Base-by-base conservation (phyloP, 164 flowering plant species). In the Vitis cinerea region DNA sequence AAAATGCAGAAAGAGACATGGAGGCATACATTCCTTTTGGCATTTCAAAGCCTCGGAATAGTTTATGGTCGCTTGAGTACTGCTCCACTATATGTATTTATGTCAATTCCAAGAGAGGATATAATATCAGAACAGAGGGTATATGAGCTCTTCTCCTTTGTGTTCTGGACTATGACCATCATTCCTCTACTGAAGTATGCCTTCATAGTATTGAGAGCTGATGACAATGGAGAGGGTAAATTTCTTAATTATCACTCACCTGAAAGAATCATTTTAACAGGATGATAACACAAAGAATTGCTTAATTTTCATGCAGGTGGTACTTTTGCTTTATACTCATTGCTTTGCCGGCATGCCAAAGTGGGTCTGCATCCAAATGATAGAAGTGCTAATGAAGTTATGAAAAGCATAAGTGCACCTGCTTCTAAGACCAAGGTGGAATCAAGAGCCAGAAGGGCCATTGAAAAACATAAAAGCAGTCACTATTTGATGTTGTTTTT, bases 11-110 rank as follows among this genome's bases (percentile, higher is more conserved):
- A 65, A 70, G 86, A 81, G 57, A 65, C 81, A 73, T 84, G 90
- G 94, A 84, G 69, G 77, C 81, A 70, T 9, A 85, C 83, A 7
- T 74, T 86, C 59, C 72, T 86, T 58, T 73, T 87, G 48, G 85
- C 90, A 75, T 86, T 87, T 76, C 94, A 89, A 71, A 86, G 86
- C 75, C 78, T 89, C 50, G 94, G 94, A 23, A 88, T 89, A 53
- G 78, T 87, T 69, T 89, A 83, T 67, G 94, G 94, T 30, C 91
- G 84, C 65, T 64, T 89, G 74, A 78, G 87, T 69, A 86, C 81
- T 63, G 86, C 91, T 71, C 94, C 94, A 0, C 65, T 89, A 12
- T 87, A 82, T 67, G 90, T 83, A 51, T 84, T 86, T 57, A 84
- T 78, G 52, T 77, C 89, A 29, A 70, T 89, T 19, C 13, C 16